Percentiles rank a stretch among this genome's conserved stretches.
These are phyloP conservation scores for Botryotinia narcissicola DNA, from an alignment of 2,329 filamentous ascomycete genomes.

Conservation along the genomic window DNA sequence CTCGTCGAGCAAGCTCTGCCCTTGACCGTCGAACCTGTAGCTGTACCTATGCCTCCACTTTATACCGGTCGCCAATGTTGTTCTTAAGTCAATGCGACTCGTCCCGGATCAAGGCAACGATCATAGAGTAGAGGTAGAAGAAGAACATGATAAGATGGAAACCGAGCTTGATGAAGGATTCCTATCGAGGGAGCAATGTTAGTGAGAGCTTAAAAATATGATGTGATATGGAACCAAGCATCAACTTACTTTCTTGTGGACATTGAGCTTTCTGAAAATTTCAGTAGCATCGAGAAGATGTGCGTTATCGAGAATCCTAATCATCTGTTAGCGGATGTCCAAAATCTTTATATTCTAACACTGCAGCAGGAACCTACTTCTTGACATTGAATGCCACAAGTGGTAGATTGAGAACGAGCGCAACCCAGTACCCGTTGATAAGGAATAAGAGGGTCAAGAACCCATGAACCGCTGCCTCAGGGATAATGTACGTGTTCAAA, in stretches of 20 bases:
- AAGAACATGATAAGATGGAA: conserved; percentile 99
- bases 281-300: conserved; percentile 96
- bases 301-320: conserved; percentile 92
- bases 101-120: conserved; percentile 77
- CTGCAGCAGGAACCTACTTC: conserved; percentile 66
- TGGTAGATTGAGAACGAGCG: conserved; percentile 86
- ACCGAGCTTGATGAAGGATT: conserved; percentile 98
- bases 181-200: conserved; percentile 50
- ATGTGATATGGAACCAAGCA: background rate
- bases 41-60: conserved; percentile 27
- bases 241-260: conserved; percentile 85
- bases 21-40: conserved; percentile 1
- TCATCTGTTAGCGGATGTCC: conserved; percentile 38
- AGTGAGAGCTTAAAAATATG: background rate
- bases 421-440: conserved; percentile 98
- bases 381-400: conserved; percentile 92
- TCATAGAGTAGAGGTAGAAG: conserved; percentile 80
- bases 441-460: conserved; percentile 94
- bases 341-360: background rate
- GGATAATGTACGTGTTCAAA: conserved; percentile 98
- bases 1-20: conserved; percentile 11
- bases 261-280: conserved; percentile 98
- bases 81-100: conserved; percentile 69
- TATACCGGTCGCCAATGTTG: conserved; percentile 31
- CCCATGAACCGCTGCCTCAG: conserved; percentile 94